phyloP scores from a whole-genome alignment of 257 asterid species.

The Oldenlandia corymbosa region DNA sequence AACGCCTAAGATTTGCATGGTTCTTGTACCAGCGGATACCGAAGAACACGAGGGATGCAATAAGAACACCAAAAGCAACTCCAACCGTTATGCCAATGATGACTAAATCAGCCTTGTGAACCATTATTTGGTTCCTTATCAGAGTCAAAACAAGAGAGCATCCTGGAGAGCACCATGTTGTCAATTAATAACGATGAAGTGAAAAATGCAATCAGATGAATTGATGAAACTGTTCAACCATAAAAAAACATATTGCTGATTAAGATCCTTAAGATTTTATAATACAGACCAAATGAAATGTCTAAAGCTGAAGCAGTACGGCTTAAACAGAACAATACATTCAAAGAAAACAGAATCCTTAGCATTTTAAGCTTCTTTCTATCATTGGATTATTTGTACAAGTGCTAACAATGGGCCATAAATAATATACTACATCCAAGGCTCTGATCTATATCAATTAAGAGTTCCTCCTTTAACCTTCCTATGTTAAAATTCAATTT shows the following conservation, averaged over 20 bases:
- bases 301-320: not conserved
- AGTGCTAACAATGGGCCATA: no score
- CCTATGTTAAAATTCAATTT: no score
- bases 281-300: not conserved
- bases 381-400: no score
- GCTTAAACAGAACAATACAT: no score
- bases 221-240: not conserved
- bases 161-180: conserved; percentile 35
- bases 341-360: no score
- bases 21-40: conserved; percentile 68
- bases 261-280: not conserved
- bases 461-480: no score
- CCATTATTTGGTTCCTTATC: conserved; percentile 55
- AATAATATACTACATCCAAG: no score
- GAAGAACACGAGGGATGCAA: conserved; percentile 56
- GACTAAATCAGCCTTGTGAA: conserved; percentile 56
- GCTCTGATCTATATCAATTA: no score
- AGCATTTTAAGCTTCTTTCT: no score
- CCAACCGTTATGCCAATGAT: conserved; percentile 81
- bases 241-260: not conserved
- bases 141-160: conserved; percentile 38
- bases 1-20: conserved; percentile 34
- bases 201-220: conserved; percentile 5
- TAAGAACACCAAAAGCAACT: conserved; percentile 61
- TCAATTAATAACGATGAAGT: conserved; percentile 13